A percentile compares a stretch with the other conserved stretches of the same genome.
Evolutionary conservation across 2,329 filamentous ascomycete species (phyloP).

Genomic region (Fusarium citri): DNA sequence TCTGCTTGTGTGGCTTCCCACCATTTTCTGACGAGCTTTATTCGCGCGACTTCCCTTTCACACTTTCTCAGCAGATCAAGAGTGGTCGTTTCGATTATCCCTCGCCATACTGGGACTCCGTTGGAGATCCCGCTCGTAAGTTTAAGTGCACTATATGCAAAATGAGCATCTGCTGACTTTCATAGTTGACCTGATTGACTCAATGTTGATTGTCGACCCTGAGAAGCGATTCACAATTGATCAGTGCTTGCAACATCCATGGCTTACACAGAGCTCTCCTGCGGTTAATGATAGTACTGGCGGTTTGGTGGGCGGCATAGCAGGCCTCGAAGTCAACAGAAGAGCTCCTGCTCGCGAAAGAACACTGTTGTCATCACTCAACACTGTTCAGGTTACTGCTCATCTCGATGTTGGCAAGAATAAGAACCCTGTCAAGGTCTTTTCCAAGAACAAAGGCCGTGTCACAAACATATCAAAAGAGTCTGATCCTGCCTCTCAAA

Average conservation of each 20-base stretch:
- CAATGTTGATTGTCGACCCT: conserved; percentile 91
- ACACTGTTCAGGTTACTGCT: conserved; percentile 71
- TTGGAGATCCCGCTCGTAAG: conserved; percentile 75
- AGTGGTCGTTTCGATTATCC: conserved; percentile 92
- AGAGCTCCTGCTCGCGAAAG: conserved; percentile 84
- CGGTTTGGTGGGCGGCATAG: conserved; percentile 88
- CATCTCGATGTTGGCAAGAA: conserved; percentile 67
- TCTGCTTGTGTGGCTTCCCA: conserved; percentile 95
- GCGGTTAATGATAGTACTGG: conserved; percentile 88
- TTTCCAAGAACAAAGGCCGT: conserved; percentile 72
- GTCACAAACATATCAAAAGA: conserved; percentile 64
- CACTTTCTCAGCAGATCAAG: conserved; percentile 90
- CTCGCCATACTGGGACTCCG: conserved; percentile 84
- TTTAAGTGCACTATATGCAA: background rate
- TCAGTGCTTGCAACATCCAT: conserved; percentile 90
- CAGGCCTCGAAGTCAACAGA: conserved; percentile 83
- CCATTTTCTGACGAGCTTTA: conserved; percentile 96
- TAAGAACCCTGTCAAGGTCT: conserved; percentile 76
- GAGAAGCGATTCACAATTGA: conserved; percentile 88
- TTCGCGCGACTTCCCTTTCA: conserved; percentile 84
- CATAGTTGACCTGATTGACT: conserved; percentile 87
- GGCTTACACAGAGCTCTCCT: conserved; percentile 74
- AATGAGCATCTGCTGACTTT: conserved; percentile 3
- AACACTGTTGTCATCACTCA: conserved; percentile 85
- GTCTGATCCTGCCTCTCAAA: conserved; percentile 72